Percentiles rank a stretch among this genome's conserved stretches.
Conservation (phyloP, 2,329 filamentous ascomycete species). For the Monosporascus sp. region DNA sequence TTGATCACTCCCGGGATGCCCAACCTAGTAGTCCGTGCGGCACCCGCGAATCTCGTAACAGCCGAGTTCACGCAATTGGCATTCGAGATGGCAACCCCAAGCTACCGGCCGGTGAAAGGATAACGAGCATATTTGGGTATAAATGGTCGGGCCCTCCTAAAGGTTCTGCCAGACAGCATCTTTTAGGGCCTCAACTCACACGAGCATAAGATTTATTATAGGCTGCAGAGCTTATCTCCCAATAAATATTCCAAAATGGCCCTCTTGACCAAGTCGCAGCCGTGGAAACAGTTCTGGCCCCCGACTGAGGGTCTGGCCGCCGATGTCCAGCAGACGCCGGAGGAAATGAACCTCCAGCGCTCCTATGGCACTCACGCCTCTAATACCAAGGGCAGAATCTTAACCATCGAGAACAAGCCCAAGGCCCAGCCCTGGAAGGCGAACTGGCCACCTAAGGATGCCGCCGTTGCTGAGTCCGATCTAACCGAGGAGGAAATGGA, state of each 20-base stretch:
- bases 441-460: background rate
- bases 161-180: background rate
- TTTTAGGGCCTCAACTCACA: background rate
- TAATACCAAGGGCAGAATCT: constrained; percentile 14
- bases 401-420: constrained; percentile 2
- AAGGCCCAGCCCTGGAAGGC: constrained; percentile 3
- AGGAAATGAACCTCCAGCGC: constrained; percentile 8
- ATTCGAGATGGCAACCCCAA: background rate
- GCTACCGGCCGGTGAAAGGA: background rate
- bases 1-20: background rate
- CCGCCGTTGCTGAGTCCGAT: background rate
- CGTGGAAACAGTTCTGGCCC: background rate
- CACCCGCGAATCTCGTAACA: background rate
- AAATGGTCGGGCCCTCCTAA: background rate
- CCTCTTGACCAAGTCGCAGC: constrained; percentile 6
- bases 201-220: background rate
- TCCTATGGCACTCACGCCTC: constrained; percentile 14
- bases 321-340: constrained; percentile 1
- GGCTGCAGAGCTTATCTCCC: constrained; percentile 1
- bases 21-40: background rate
- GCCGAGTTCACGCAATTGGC: background rate
- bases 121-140: background rate
- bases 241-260: constrained; percentile 3
- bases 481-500: constrained; percentile 4
- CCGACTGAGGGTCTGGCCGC: background rate